phyloP scores from a whole-genome alignment of 352 stramenopile species.

The Achlya hypogyna region DNA sequence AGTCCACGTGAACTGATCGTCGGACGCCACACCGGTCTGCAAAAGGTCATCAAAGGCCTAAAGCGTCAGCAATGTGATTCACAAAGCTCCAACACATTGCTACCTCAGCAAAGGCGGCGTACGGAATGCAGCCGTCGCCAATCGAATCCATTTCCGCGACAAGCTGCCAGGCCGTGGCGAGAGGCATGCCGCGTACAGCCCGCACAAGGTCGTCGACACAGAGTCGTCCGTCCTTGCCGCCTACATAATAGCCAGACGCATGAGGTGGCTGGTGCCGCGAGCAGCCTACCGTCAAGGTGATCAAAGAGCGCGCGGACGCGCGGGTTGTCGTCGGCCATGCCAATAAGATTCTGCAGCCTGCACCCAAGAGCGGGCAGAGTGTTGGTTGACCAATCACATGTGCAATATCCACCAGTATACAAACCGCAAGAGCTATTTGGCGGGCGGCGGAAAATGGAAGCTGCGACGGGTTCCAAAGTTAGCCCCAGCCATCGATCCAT shows the following conservation, averaged over 20 bases:
- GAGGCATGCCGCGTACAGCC: neutral
- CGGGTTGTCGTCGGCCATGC: neutral
- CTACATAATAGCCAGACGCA: neutral
- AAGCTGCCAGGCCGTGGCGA: slow-evolving; percentile 7
- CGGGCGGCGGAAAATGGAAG: too few relatives aligned
- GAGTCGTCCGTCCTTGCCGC: neutral
- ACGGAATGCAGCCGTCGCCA: neutral
- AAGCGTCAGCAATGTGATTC: too few relatives aligned
- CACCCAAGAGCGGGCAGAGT: neutral
- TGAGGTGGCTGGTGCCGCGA: too few relatives aligned
- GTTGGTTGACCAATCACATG: too few relatives aligned
- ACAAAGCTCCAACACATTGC: too few relatives aligned
- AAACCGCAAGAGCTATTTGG: neutral
- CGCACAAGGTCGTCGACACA: slow-evolving; percentile 4
- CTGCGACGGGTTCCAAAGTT: too few relatives aligned
- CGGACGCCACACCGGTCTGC: too few relatives aligned
- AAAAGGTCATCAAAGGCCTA: too few relatives aligned
- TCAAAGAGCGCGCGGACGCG: neutral
- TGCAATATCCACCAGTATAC: neutral
- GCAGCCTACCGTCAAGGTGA: neutral
- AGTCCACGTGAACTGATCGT: too few relatives aligned
- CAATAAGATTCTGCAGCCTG: neutral
- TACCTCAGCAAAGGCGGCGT: neutral
- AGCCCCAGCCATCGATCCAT: too few relatives aligned
- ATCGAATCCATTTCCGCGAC: slow-evolving; percentile 7